Conservation (phyloP, 2,329 filamentous ascomycete species). For the Epichloe festucae region DNA sequence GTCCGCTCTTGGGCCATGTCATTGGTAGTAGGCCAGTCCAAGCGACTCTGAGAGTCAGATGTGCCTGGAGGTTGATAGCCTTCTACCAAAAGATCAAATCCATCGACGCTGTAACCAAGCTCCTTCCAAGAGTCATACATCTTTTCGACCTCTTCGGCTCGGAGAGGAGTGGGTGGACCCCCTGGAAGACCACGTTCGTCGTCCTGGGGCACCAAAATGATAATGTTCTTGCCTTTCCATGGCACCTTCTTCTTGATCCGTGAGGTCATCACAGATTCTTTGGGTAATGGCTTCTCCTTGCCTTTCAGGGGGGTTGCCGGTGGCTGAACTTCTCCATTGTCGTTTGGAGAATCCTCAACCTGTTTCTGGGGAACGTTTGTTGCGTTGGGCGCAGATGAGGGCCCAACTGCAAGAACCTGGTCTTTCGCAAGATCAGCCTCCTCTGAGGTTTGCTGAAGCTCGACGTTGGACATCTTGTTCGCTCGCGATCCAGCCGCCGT, state of each 20-base stretch:
- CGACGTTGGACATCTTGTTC: slow-evolving; percentile 20
- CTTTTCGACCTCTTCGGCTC: slow-evolving; percentile 39
- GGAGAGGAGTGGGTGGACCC: slow-evolving; percentile 40
- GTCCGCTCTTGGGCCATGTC: slow-evolving; percentile 45
- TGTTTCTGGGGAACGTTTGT: not conserved
- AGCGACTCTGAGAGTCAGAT: slow-evolving; percentile 48
- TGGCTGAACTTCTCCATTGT: slow-evolving; percentile 17
- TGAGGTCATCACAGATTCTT: slow-evolving; percentile 34
- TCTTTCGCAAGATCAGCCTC: slow-evolving; percentile 7
- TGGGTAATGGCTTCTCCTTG: slow-evolving; percentile 23
- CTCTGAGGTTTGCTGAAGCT: slow-evolving; percentile 5
- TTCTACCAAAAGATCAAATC: slow-evolving; percentile 52
- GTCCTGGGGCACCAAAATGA: slow-evolving; percentile 56
- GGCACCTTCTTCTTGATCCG: slow-evolving; percentile 56
- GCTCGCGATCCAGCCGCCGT: slow-evolving; percentile 2
- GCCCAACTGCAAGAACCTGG: slow-evolving; percentile 5
- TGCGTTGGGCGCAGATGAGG: not conserved
- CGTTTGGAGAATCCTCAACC: not conserved
- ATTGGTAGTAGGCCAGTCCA: slow-evolving; percentile 51
- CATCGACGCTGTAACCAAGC: slow-evolving; percentile 53
- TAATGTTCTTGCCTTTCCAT: slow-evolving; percentile 64
- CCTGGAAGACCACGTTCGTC: slow-evolving; percentile 50
- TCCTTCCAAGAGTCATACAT: slow-evolving; percentile 57
- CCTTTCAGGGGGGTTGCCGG: slow-evolving; percentile 23
- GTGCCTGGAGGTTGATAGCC: slow-evolving; percentile 23